Evolutionary conservation across 2,329 filamentous ascomycete species (phyloP).

Genomic region (Curvularia hawaiiensis): DNA sequence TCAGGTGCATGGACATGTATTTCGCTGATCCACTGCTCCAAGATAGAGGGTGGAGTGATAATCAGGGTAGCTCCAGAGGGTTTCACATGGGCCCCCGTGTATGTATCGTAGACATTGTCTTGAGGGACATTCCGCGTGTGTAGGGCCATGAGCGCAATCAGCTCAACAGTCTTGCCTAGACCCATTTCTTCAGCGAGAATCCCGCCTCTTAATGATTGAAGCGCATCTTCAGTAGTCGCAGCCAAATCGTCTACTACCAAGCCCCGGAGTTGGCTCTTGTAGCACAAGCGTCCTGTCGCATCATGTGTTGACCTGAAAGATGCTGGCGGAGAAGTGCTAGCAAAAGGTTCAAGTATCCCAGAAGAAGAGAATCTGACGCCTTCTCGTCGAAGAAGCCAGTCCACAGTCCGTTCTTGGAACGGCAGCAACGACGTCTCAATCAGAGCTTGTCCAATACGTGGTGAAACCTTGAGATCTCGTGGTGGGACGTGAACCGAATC

Average conservation of each 20-base stretch:
- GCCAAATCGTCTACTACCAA: conserved; percentile 58
- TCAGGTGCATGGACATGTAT: conserved; percentile 62
- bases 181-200: conserved; percentile 85
- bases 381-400: conserved; percentile 73
- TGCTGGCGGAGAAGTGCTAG: conserved; percentile 37
- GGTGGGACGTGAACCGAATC: conserved; percentile 68
- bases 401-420: conserved; percentile 72
- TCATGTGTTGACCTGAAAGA: conserved; percentile 57
- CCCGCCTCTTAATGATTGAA: conserved; percentile 59
- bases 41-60: conserved; percentile 65
- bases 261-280: conserved; percentile 68
- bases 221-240: conserved; percentile 48
- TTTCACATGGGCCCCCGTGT: conserved; percentile 53
- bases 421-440: conserved; percentile 63
- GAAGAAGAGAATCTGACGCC: conserved; percentile 56
- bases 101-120: conserved; percentile 44
- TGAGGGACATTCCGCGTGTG: conserved; percentile 54
- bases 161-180: conserved; percentile 78
- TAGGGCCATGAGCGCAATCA: conserved; percentile 71
- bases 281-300: conserved; percentile 54
- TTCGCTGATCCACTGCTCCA: conserved; percentile 68
- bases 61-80: conserved; percentile 65
- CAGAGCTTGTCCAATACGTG: conserved; percentile 35
- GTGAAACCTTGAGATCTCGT: conserved; percentile 45
- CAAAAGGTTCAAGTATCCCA: conserved; percentile 18